phyloP scores from a whole-genome alignment of 352 stramenopile genomes.

The Globisporangium recalcitrans region DNA sequence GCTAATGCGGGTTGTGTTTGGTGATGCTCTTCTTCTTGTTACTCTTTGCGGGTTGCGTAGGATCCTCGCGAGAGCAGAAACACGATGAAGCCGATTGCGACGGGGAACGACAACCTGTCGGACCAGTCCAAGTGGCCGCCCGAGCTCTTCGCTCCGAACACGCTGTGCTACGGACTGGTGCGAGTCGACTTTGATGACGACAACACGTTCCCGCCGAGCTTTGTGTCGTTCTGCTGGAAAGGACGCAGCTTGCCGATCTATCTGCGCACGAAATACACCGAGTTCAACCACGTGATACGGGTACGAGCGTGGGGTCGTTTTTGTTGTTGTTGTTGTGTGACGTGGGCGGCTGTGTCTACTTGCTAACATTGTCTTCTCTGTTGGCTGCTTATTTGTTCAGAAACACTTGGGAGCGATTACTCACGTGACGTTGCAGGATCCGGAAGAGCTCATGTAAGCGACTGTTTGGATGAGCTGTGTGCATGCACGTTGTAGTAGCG shows the following conservation, averaged over 20 bases:
- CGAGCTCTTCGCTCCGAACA: constrained; percentile 71
- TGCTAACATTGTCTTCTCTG: constrained; percentile 13
- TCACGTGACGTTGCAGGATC: constrained; percentile 68
- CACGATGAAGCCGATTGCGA: constrained; percentile 69
- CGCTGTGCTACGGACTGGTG: constrained; percentile 78
- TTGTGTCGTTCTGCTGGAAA: constrained; percentile 88
- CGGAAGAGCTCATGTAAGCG: constrained; percentile 70
- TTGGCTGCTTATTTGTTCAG: constrained; percentile 20
- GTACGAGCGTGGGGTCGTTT: constrained; percentile 25
- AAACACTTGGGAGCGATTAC: constrained; percentile 78
- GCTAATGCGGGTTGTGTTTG: neutral
- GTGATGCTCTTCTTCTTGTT: neutral
- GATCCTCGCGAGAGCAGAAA: constrained; percentile 76
- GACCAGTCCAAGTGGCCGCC: constrained; percentile 68
- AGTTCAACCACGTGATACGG: constrained; percentile 87
- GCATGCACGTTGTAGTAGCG: too few species aligned
- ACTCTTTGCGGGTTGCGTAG: constrained; percentile 19
- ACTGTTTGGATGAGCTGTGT: too few species aligned
- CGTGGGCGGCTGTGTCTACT: neutral
- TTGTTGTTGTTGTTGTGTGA: neutral
- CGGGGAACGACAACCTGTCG: constrained; percentile 57
- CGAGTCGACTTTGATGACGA: constrained; percentile 68
- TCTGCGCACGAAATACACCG: constrained; percentile 79
- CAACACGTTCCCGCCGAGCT: constrained; percentile 54
- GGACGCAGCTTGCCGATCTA: constrained; percentile 81